These are phyloP conservation scores for Globisporangium rhizosaccharum DNA, from an alignment of 352 stramenopile genomes.

Conservation along the genomic window DNA sequence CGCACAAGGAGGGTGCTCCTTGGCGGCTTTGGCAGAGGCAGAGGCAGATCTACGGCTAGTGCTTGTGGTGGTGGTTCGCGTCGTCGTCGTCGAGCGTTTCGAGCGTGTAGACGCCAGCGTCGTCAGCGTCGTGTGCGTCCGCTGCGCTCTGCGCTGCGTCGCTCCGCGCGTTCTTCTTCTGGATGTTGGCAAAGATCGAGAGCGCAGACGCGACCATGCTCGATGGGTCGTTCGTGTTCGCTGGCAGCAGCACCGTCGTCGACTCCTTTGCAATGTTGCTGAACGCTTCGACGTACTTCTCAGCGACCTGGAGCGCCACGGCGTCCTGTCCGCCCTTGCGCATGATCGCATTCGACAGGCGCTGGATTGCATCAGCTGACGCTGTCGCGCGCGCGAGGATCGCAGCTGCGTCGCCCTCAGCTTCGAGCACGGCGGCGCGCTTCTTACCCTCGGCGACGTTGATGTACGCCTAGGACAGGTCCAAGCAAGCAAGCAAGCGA, in stretches of 20 bases:
- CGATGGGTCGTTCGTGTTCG: conserved; percentile 80
- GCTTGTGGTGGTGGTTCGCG: conserved; percentile 19
- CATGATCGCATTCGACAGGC: conserved; percentile 67
- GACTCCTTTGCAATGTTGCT: conserved; percentile 87
- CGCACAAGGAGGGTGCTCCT: too few species aligned
- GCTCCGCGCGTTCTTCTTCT: conserved; percentile 60
- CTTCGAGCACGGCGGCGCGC: conserved; percentile 76
- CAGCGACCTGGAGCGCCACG: conserved; percentile 81
- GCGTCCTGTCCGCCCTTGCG: conserved; percentile 68
- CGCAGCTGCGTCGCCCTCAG: conserved; percentile 79
- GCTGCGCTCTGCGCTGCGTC: conserved; percentile 17
- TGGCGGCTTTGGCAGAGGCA: not conserved
- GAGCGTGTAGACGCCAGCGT: conserved; percentile 43
- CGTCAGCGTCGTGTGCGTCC: conserved; percentile 16
- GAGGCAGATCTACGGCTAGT: not conserved
- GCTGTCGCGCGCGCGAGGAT: conserved; percentile 81
- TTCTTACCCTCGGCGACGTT: conserved; percentile 91
- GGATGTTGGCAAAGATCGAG: conserved; percentile 85
- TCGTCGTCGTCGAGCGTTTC: conserved; percentile 61
- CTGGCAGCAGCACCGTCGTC: conserved; percentile 80
- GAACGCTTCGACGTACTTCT: conserved; percentile 92
- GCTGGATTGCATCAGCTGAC: conserved; percentile 75
- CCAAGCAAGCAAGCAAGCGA: not conserved
- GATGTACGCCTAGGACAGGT: conserved; percentile 53
- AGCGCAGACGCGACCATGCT: conserved; percentile 88